A percentile compares a stretch with the other conserved stretches of the same genome.
Conservation (phyloP, 257 asterid genomes). For the Thymus mandschuricus region DNA sequence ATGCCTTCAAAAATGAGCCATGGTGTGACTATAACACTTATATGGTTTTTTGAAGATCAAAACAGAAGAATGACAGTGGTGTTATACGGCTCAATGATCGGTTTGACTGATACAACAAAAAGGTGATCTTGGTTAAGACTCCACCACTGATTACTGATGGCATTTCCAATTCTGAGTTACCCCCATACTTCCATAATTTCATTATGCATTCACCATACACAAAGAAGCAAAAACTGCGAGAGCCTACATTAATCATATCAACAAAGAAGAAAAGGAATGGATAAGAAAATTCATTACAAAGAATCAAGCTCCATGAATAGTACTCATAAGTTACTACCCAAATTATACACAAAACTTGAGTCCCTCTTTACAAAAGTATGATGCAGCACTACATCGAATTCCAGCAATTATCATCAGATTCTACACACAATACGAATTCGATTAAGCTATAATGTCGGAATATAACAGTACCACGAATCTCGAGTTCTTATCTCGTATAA, state of each 20-base stretch:
- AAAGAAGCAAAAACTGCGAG: background rate
- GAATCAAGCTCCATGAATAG: too few species aligned
- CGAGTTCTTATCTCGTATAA: slow-evolving; percentile 1
- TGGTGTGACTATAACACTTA: too few species aligned
- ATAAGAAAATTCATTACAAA: too few species aligned
- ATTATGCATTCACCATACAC: background rate
- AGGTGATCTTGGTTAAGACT: too few species aligned
- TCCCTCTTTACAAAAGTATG: background rate
- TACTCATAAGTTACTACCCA: too few species aligned
- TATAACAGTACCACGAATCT: background rate
- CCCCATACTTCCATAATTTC: background rate
- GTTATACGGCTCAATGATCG: too few species aligned
- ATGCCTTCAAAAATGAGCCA: too few species aligned
- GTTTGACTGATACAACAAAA: too few species aligned
- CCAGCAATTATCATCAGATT: background rate
- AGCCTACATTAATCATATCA: background rate
- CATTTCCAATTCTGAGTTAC: too few species aligned
- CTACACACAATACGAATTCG: background rate
- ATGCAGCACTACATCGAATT: background rate
- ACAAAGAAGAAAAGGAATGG: too few species aligned
- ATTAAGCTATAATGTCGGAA: slow-evolving; percentile 8
- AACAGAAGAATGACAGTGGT: background rate
- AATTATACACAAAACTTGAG: background rate
- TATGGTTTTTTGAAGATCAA: background rate
- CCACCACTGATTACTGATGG: too few species aligned